Evolutionary conservation across 768 basidiomycete species (phyloP), one percentile per base, ranked within the genome.

Genomic region (Amanita muscaria): DNA sequence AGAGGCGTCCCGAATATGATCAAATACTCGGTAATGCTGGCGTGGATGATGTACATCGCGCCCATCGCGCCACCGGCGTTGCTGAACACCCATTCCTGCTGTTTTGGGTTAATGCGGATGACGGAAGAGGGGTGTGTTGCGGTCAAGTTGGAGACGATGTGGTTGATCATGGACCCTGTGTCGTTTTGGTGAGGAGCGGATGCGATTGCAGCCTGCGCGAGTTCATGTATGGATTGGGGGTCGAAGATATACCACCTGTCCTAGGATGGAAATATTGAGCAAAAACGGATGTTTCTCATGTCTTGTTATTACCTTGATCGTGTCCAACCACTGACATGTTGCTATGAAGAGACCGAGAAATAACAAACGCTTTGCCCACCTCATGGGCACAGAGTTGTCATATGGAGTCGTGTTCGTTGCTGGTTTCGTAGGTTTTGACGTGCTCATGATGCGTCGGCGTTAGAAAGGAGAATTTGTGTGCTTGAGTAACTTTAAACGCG

Each of bases 31-130:
- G 94, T 97, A 55, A 99, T 83, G 65, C 80, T 85, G 14, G 94
- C 90, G 56, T 98, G 96, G 51, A 98, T 88, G 64, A 98, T 75
- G 62, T 92, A 96, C 94, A 99, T 97, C 25, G 83, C 83, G 33
- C 92, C 92, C 93, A 94, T 97, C 1, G 92, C 92, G 48, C 96
- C 96, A 9, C 93, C 96, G 1, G 94, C 93, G 55, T 97, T 98
- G 70, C 81, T 97, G 65, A 94, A 87, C 19, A 96, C 77, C 94
- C 94, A 97, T 56, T 97, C 92, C 29, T 69, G 68, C 16, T 74
- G 59, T 66, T 83, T 55, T 40, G 77, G 51, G 58, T 79, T 77
- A 50, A 88, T 45, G 15, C 64, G 66, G 32, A 80, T 71, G n/a
- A 68, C 50, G 23, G 69, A 68, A 38, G 74, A 56, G 0, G 88